Evolutionary conservation across 2,329 filamentous ascomycete species (phyloP).

Genomic region (Apiospora phragmitis): DNA sequence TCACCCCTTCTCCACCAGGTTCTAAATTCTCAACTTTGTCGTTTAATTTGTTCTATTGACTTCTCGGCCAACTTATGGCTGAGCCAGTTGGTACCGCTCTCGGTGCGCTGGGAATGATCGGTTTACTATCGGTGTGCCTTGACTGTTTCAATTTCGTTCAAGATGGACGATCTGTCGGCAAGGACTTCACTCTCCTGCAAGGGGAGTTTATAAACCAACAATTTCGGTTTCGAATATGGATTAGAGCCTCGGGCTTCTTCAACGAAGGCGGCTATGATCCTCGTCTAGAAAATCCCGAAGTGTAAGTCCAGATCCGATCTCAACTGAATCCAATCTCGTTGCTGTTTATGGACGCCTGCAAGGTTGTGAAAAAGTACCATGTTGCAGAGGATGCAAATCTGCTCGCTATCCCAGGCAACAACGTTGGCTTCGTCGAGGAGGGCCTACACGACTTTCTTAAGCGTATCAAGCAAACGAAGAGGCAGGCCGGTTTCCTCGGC

Average conservation of each 20-base stretch:
- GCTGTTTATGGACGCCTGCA: not conserved
- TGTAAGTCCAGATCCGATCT: not conserved
- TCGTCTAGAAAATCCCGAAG: not conserved
- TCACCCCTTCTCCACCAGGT: not conserved
- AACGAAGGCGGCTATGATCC: not conserved
- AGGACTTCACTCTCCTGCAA: constrained; percentile 2
- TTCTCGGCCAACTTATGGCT: not conserved
- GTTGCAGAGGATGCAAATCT: not conserved
- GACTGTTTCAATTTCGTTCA: not conserved
- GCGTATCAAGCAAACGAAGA: not conserved
- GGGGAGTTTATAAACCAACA: not conserved
- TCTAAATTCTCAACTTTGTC: no score
- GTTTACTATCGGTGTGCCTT: not conserved
- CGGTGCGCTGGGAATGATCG: not conserved
- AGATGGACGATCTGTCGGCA: not conserved
- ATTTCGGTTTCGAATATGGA: not conserved
- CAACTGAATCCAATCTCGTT: not conserved
- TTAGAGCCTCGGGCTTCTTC: not conserved
- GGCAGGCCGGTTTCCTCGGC: not conserved
- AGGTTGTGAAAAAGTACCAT: not conserved
- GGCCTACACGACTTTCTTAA: not conserved
- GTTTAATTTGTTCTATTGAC: no score
- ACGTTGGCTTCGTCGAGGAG: not conserved
- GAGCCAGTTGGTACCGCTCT: not conserved
- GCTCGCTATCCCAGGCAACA: not conserved